Base-by-base conservation (phyloP, 2,329 filamentous ascomycete genomes). In the Fusarium ramigenum region DNA sequence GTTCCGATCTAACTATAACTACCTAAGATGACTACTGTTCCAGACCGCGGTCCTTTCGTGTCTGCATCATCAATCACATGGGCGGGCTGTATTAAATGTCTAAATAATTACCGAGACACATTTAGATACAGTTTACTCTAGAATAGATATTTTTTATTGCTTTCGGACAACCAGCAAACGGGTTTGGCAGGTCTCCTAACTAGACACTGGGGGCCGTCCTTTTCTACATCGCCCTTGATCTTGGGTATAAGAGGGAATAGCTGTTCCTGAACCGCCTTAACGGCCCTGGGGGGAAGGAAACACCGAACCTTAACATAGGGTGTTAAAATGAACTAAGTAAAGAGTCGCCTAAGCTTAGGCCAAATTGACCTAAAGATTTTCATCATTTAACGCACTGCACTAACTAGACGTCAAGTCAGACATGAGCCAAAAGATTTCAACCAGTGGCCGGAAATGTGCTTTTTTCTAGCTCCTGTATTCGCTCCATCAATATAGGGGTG, bases 81-180 rank as follows among this genome's bases (percentile, higher is more conserved):
- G 9, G 10, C 7, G 16, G 7, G n/a, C 4, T 44, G 0, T 10
- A 44, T 44, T 10, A 5, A 25, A 3, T 44, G 11, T 44, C 5
- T 25, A 4, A 44, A 0, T n/a, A 25, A 4, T 1, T 43, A 23
- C 7, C 1, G 3, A 25, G 0, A 43, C n/a, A 2, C 16, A 4
- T 3, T 2, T 18, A 9, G 7, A 25, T 18, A 25, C 42, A 28
- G 6, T 28, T 28, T 28, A 28, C 6, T 7, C 28, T 43, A 18
- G 0, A 11, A 8, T 18, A 5, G n/a, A 8, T 0, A 12, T 5
- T 23, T 2, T 23, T 12, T 2, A 3, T 34, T 12, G 2, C 5
- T 5, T 44, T 44, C 10, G 0, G 2, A 9, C 16, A 23, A 25
- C 16, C 0, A 7, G n/a, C 1, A 25, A 23, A 23, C 16, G n/a